phyloP scores from a whole-genome alignment of 2,329 filamentous ascomycete species.

The Cladosporium sp. region DNA sequence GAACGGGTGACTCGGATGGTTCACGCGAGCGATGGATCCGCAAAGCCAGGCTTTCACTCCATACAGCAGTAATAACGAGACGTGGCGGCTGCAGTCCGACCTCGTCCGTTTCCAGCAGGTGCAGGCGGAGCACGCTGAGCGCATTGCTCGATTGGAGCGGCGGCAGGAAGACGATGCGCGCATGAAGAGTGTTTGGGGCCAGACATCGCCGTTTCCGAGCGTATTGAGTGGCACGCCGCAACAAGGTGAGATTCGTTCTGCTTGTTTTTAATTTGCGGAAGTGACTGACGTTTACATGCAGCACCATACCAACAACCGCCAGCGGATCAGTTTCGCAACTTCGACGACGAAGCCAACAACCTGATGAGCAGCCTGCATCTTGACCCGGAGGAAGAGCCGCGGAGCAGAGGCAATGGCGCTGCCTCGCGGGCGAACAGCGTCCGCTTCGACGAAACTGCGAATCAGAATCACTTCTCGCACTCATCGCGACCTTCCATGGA shows the following conservation, averaged over 20 bases:
- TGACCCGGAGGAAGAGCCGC: conserved; percentile 82
- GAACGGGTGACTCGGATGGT: conserved; percentile 26
- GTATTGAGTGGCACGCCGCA: conserved; percentile 77
- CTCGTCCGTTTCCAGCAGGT: conserved; percentile 61
- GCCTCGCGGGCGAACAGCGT: conserved; percentile 95
- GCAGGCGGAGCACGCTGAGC: conserved; percentile 62
- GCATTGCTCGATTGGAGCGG: conserved; percentile 61
- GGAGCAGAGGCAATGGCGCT: conserved; percentile 68
- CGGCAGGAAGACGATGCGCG: conserved; percentile 63
- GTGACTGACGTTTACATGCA: conserved; percentile 38
- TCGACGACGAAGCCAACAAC: conserved; percentile 82
- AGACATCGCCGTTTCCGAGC: conserved; percentile 82
- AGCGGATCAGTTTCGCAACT: conserved; percentile 84
- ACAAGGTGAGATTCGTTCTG: conserved; percentile 63
- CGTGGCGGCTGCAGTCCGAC: conserved; percentile 65
- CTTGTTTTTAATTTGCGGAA: neutral
- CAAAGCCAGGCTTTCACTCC: conserved; percentile 63
- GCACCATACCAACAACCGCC: conserved; percentile 77
- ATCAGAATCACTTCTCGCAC: conserved; percentile 87
- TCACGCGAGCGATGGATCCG: conserved; percentile 55
- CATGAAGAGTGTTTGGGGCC: conserved; percentile 83
- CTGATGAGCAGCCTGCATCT: conserved; percentile 79
- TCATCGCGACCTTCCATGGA: conserved; percentile 80
- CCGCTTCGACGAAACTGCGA: conserved; percentile 92
- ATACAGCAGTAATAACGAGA: conserved; percentile 53